Evolutionary conservation across 495 filamentous ascomycete genomes (phyloP).

Genomic region (Geopyxis carbonaria): DNA sequence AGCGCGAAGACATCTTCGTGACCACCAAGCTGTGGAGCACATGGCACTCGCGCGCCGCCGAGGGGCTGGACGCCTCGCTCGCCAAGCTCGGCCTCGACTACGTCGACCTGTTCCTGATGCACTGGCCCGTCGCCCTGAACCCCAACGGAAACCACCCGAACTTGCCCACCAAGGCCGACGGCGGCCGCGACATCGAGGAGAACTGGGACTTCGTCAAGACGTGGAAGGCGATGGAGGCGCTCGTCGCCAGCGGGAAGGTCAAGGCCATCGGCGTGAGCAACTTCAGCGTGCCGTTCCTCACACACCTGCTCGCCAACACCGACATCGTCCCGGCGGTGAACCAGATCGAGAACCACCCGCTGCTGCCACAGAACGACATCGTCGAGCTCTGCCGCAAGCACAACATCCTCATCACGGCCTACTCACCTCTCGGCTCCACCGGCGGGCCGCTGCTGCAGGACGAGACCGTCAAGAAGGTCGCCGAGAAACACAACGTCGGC

Average conservation of each 20-base stretch:
- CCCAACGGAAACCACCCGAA: slow-evolving; percentile 2
- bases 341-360: slow-evolving; percentile 46
- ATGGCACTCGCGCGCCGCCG: slow-evolving; percentile 29
- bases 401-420: slow-evolving; percentile 34
- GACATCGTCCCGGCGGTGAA: slow-evolving; percentile 36
- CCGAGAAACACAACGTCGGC: slow-evolving; percentile 18
- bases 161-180: slow-evolving; percentile 15
- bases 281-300: slow-evolving; percentile 33
- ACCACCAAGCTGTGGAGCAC: slow-evolving; percentile 39
- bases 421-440: slow-evolving; percentile 35
- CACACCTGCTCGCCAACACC: slow-evolving; percentile 27
- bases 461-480: slow-evolving; percentile 23
- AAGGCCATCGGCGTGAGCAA: slow-evolving; percentile 40
- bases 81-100: slow-evolving; percentile 32
- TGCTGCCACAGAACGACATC: slow-evolving; percentile 30
- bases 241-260: slow-evolving; percentile 25
- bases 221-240: slow-evolving; percentile 32
- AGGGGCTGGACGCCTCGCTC: slow-evolving; percentile 35
- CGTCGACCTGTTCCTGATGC: slow-evolving; percentile 38
- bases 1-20: slow-evolving; percentile 60
- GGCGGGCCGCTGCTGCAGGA: slow-evolving; percentile 21
- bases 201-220: slow-evolving; percentile 41
- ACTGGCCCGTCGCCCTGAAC: slow-evolving; percentile 64
- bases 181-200: slow-evolving; percentile 11
- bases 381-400: slow-evolving; percentile 25